Evolutionary conservation across 1,284 basidiomycete genomes (phyloP).

Genomic region (Puccinia triticina): DNA sequence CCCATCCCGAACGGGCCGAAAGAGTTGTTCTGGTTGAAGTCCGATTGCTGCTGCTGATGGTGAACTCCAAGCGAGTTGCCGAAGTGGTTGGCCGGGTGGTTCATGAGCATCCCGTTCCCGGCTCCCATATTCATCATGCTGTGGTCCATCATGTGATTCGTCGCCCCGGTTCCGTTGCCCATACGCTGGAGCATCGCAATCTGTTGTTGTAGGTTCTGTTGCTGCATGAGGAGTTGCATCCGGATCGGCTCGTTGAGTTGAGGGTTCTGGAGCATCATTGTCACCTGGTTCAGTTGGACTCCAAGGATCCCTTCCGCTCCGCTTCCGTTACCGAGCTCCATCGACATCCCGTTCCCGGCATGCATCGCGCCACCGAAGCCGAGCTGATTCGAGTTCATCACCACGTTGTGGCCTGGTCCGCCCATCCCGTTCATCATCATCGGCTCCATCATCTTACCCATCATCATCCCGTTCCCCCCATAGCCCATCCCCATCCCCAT

Average conservation of each 20-base stretch:
- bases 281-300: conserved; percentile 74
- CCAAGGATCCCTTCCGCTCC: conserved; percentile 19
- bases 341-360: conserved; percentile 20
- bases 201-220: conserved; percentile 56
- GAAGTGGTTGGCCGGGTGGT: conserved; percentile 20
- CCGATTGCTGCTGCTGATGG: conserved; percentile 25
- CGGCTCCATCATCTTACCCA: conserved; percentile 31
- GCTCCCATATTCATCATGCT: conserved; percentile 60
- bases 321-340: conserved; percentile 13
- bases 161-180: conserved; percentile 29
- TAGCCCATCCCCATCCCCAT: conserved; percentile 17
- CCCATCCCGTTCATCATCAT: conserved; percentile 43
- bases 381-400: conserved; percentile 42
- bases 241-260: conserved; percentile 70
- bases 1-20: neutral
- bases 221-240: conserved; percentile 64
- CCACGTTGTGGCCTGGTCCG: conserved; percentile 21
- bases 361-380: conserved; percentile 44
- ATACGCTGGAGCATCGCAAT: conserved; percentile 53
- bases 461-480: conserved; percentile 40
- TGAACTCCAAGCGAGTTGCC: conserved; percentile 9
- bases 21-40: conserved; percentile 26
- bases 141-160: conserved; percentile 62
- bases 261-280: conserved; percentile 74
- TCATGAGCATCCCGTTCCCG: neutral